Base-by-base conservation (phyloP, 371 early-diverging fungal genomes). In the Mucor ambiguus region DNA sequence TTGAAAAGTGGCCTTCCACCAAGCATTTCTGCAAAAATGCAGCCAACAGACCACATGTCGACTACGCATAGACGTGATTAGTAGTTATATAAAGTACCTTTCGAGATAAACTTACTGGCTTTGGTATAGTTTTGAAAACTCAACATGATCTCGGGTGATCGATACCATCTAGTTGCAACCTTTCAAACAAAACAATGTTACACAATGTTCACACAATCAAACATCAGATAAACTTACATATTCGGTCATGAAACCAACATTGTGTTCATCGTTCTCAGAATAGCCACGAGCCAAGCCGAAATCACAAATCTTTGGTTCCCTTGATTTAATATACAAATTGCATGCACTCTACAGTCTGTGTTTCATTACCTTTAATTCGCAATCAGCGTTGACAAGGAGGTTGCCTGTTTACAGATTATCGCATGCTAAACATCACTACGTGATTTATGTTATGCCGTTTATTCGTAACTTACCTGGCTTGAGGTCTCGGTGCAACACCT, bases 11-110 rank as follows among this genome's bases (percentile, higher is more conserved):
- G 91, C 75, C 91, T 91, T 38, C 96, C 91, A 46, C 95, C 93
- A 35, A 96, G 78, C 83, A 99, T 88, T 77, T 99, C 99, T 24
- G 97, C 98, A 77, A 99, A 95, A 49, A 98, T 94, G 79, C 97
- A 98, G 24, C 99, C 99, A 16, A 97, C 95, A 4, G 97, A 94
- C 99, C 99, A 99, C 82, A 98, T 93, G 71, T 99, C 99, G 67
- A 96, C 91, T 87, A 80, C 5, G 5, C 30, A 37, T 55, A 11
- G n/a, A n/a, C n/a, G n/a, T n/a, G n/a, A n/a, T n/a, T n/a, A n/a
- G n/a, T n/a, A n/a, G n/a, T n/a, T n/a, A n/a, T n/a, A n/a, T n/a
- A n/a, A n/a, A 28, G 1, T 10, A 10, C 4, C 30, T 54, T 18
- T 29, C 24, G 10, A 38, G 32, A 54, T 22, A 11, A 29, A 87